Conservation (phyloP, 352 stramenopile genomes). For the Blastocystis sp. region DNA sequence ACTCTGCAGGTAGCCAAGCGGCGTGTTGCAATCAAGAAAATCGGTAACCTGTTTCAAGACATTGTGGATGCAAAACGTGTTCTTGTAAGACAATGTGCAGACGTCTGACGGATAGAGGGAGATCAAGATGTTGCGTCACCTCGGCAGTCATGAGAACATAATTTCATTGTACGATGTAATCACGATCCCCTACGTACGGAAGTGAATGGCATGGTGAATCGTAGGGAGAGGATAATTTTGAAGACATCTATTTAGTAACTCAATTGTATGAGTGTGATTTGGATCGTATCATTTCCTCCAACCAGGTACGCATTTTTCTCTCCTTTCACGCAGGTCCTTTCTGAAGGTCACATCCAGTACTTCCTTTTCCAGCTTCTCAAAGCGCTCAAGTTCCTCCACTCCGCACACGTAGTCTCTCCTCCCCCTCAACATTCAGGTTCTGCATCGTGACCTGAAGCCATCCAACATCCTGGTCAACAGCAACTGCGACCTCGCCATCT, state of each 20-base stretch:
- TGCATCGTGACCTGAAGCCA: conserved; percentile 79
- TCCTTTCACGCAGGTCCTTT: conserved; percentile 61
- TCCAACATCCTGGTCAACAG: conserved; percentile 88
- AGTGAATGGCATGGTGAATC: neutral
- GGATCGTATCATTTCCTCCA: conserved; percentile 75
- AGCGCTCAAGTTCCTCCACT: conserved; percentile 49
- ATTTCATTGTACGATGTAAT: conserved; percentile 66
- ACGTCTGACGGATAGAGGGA: too few relatives aligned
- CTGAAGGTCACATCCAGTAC: conserved; percentile 75
- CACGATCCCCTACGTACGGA: conserved; percentile 39
- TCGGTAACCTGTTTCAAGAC: conserved; percentile 74
- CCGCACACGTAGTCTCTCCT: neutral
- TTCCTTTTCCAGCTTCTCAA: conserved; percentile 73
- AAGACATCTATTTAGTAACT: conserved; percentile 77
- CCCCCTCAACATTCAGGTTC: neutral
- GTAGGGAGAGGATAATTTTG: conserved; percentile 65
- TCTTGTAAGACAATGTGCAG: too few relatives aligned
- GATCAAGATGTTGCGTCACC: conserved; percentile 74
- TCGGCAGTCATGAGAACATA: conserved; percentile 75
- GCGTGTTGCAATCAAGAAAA: conserved; percentile 78
- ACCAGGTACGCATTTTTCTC: conserved; percentile 61
- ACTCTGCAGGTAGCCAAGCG: conserved; percentile 65
- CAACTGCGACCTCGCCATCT: conserved; percentile 83
- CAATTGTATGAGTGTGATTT: conserved; percentile 78
- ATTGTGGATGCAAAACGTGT: conserved; percentile 76